These are phyloP conservation scores for Hypoxylon fragiforme DNA, from an alignment of 495 filamentous ascomycete species.

Conservation along the genomic window DNA sequence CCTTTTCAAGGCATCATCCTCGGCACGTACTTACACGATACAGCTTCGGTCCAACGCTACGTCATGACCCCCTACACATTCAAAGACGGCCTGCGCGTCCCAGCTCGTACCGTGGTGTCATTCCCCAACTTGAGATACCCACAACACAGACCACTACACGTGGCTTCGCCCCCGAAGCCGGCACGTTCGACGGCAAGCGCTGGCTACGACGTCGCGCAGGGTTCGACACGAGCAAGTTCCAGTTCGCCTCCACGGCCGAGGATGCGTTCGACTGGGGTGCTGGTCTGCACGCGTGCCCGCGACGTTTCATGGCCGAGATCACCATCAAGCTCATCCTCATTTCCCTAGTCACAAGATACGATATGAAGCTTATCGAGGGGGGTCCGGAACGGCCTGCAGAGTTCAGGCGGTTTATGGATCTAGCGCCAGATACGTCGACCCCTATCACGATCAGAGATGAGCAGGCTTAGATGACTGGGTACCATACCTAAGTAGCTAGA, in stretches of 20 bases:
- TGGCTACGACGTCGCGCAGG: slow-evolving; percentile 7
- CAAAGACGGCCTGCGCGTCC: slow-evolving; percentile 8
- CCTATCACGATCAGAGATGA: slow-evolving; percentile 8
- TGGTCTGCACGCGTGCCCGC: slow-evolving; percentile 11
- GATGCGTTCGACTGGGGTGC: slow-evolving; percentile 14
- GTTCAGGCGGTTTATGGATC: slow-evolving; percentile 5
- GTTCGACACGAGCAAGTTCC: slow-evolving; percentile 15
- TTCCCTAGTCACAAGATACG: slow-evolving; percentile 9
- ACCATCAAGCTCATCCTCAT: slow-evolving; percentile 18
- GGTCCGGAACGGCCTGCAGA: slow-evolving; percentile 9
- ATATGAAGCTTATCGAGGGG: slow-evolving; percentile 15
- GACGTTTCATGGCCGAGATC: slow-evolving; percentile 15
- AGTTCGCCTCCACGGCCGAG: slow-evolving; percentile 17
- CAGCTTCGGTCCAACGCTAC: slow-evolving; percentile 5
- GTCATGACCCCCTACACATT: slow-evolving; percentile 12
- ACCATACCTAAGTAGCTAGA: background rate
- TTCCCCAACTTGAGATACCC: slow-evolving; percentile 8
- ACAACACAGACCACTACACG: slow-evolving; percentile 2
- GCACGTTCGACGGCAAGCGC: slow-evolving; percentile 12
- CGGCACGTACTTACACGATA: slow-evolving; percentile 4
- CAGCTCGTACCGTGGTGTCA: slow-evolving; percentile 4
- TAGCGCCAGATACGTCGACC: slow-evolving; percentile 12
- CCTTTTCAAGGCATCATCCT: slow-evolving; percentile 1
- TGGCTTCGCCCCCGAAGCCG: background rate
- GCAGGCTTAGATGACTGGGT: slow-evolving; percentile 1